phyloP scores from a whole-genome alignment of 345 rosid species.

The Cardamine occulta region DNA sequence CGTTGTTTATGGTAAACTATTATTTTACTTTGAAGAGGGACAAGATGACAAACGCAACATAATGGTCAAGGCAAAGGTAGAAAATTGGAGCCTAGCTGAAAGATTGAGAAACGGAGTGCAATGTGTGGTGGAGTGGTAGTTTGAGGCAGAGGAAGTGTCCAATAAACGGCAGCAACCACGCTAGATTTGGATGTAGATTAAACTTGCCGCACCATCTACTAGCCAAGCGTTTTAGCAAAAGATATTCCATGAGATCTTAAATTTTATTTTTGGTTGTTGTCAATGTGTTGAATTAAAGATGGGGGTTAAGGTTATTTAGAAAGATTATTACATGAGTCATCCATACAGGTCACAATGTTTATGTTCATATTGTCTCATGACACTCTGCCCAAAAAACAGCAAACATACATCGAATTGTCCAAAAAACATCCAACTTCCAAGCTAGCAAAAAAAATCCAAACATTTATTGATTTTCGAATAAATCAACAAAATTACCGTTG shows the following conservation, averaged over 20 bases:
- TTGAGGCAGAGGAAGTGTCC: slow-evolving; percentile 47
- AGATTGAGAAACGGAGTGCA: slow-evolving; percentile 28
- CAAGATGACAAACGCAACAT: slow-evolving; percentile 36
- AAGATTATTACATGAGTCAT: background rate
- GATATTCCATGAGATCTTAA: background rate
- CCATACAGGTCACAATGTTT: background rate
- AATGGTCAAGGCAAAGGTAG: slow-evolving; percentile 32
- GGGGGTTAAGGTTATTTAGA: background rate
- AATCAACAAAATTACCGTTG: too few relatives aligned
- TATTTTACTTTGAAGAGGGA: slow-evolving; percentile 35
- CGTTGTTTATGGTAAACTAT: slow-evolving; percentile 45
- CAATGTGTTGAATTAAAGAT: background rate
- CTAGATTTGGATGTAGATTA: slow-evolving; percentile 42
- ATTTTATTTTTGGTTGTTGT: background rate
- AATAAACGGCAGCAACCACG: slow-evolving; percentile 33
- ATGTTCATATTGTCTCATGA: background rate
- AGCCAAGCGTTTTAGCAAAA: background rate
- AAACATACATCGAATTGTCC: too few relatives aligned
- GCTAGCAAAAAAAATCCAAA: too few relatives aligned
- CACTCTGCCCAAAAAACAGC: background rate
- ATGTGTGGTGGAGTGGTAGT: slow-evolving; percentile 38
- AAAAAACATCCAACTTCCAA: too few relatives aligned
- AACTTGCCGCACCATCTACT: background rate
- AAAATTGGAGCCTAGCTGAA: slow-evolving; percentile 21
- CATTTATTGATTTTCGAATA: too few relatives aligned